These are phyloP conservation scores for Leishmania arabica DNA, from an alignment of 208 protist genomes.

Conservation along the genomic window DNA sequence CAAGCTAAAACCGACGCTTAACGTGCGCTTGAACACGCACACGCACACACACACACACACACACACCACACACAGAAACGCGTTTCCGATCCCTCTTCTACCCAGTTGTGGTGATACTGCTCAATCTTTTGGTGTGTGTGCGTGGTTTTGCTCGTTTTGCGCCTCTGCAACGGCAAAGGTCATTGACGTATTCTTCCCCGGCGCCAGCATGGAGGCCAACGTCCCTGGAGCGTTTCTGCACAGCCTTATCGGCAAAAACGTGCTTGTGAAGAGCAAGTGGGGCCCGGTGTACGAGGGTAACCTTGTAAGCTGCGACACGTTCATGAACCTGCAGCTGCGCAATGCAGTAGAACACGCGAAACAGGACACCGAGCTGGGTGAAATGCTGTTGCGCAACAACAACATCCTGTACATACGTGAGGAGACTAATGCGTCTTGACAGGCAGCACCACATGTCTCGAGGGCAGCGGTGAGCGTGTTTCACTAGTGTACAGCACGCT, in stretches of 20 bases:
- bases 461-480: background rate
- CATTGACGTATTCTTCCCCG: background rate
- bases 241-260: slow-evolving; percentile 93
- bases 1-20: background rate
- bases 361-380: slow-evolving; percentile 75
- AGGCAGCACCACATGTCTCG: background rate
- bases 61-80: background rate
- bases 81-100: background rate
- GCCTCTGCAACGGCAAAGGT: background rate
- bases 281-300: slow-evolving; percentile 97
- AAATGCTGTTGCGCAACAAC: slow-evolving; percentile 90
- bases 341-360: slow-evolving; percentile 77
- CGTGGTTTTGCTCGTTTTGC: background rate
- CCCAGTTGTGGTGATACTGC: background rate
- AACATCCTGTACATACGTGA: slow-evolving; percentile 92
- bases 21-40: background rate
- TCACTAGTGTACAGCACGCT: background rate
- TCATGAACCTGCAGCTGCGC: slow-evolving; percentile 98
- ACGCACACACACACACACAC: background rate
- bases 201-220: slow-evolving; percentile 59
- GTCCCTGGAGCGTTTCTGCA: slow-evolving; percentile 92
- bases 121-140: background rate
- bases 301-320: slow-evolving; percentile 95
- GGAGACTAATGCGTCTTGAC: slow-evolving; percentile 32
- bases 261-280: slow-evolving; percentile 99